A percentile compares a stretch with the other conserved stretches of the same genome.
Evolutionary conservation across 345 rosid species (phyloP).

Genomic region (Bruguiera gymnorhiza): DNA sequence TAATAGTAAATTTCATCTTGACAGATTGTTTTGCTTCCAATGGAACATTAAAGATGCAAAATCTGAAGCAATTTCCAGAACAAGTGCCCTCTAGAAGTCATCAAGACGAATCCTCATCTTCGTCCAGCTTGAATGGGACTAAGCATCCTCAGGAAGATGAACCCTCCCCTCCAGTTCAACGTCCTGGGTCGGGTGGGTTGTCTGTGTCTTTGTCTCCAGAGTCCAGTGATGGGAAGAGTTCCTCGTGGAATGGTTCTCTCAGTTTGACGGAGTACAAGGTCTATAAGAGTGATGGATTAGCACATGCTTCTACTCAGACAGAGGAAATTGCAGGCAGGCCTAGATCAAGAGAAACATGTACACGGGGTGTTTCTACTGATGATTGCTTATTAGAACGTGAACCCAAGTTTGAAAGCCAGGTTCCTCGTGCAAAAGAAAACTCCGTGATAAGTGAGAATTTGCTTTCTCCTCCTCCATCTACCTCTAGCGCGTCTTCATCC

Average conservation of each 20-base stretch:
- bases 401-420: conserved; percentile 30
- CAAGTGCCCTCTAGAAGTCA: conserved; percentile 69
- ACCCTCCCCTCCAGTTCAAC: conserved; percentile 59
- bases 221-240: conserved; percentile 56
- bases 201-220: conserved; percentile 43
- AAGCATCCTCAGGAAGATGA: conserved; percentile 82
- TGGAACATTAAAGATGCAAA: conserved; percentile 18
- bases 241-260: conserved; percentile 58
- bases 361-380: conserved; percentile 89
- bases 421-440: conserved; percentile 40
- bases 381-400: conserved; percentile 52
- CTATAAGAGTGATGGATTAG: conserved; percentile 59
- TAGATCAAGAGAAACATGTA: conserved; percentile 58
- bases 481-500: conserved; percentile 65
- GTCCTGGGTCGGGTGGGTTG: conserved; percentile 50
- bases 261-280: conserved; percentile 82
- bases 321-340: conserved; percentile 52
- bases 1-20: not conserved
- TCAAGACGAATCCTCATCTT: conserved; percentile 66
- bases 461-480: conserved; percentile 62
- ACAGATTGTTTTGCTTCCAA: conserved; percentile 19
- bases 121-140: conserved; percentile 66
- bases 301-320: conserved; percentile 94
- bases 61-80: conserved; percentile 54
- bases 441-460: conserved; percentile 50